Base-by-base conservation (phyloP, 2,329 filamentous ascomycete species). In the Periconia sp. region DNA sequence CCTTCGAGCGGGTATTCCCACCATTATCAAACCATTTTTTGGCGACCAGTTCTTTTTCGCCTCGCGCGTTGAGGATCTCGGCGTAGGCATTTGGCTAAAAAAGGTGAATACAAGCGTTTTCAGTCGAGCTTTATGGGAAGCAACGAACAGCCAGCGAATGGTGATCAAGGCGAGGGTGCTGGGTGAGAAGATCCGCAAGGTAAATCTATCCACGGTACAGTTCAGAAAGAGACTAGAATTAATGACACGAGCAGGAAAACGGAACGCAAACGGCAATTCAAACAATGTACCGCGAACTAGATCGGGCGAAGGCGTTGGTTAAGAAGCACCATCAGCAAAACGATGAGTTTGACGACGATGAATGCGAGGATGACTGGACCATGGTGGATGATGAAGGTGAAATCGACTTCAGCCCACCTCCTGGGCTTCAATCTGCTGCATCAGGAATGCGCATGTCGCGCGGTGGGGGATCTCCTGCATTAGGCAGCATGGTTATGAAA, bases 1-100 rank as follows among this genome's bases (percentile, higher is more conserved):
- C 72, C 79, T 99, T 46, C 84, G 94, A 49, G 92, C 92, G 0
- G 94, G 94, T 2, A 85, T 96, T 6, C 94, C 94, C 0, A 97
- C 94, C 0, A 92, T 99, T 59, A 89, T 97, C 69, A 90, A 93
- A 56, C 94, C 94, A 0, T 99, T 97, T 79, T 99, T 99, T 69
- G 94, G 94, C 6, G 94, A 99, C 65, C 94, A 99, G 70, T 97
- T 89, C 80, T 99, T 99, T 79, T 97, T 96, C 65, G 94, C 92
- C 7, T 85, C 82, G 30, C 84, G 94, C 3, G 89, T 97, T 1
- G 92, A 97, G 72, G 93, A 97, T 66, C 80, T 99, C 6, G 93
- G 94, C 0, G 94, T 97, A 2, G 94, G 94, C 0, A 87, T 96
- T 18, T 91, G 88, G 68, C 81, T 99, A 64, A 92, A 89, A 78